A percentile compares a stretch with the other conserved stretches of the same genome.
phyloP scores from a whole-genome alignment of 768 basidiomycete genomes.

The Chalciporus sphaerocephalus region DNA sequence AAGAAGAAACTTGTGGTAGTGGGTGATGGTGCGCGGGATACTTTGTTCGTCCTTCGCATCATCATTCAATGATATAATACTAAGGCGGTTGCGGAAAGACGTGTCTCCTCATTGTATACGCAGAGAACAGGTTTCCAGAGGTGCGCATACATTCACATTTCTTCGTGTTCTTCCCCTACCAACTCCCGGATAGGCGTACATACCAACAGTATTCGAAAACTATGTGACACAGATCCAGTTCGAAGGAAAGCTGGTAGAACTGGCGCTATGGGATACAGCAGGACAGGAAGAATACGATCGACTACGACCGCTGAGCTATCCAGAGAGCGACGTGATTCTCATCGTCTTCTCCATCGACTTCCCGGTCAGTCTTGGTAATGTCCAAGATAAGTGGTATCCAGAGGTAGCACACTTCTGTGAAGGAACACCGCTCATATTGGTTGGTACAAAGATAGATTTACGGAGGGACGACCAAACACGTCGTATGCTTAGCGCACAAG shows the following conservation, averaged over 20 bases:
- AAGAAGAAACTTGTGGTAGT: slow-evolving; percentile 89
- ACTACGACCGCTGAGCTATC: slow-evolving; percentile 79
- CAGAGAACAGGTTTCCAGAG: slow-evolving; percentile 94
- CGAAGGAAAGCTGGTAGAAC: slow-evolving; percentile 85
- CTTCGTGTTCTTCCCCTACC: slow-evolving; percentile 7
- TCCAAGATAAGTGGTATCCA: slow-evolving; percentile 93
- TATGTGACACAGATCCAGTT: slow-evolving; percentile 84
- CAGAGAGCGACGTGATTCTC: slow-evolving; percentile 86
- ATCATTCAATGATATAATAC: slow-evolving; percentile 26
- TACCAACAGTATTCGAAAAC: slow-evolving; percentile 93
- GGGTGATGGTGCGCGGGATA: slow-evolving; percentile 65
- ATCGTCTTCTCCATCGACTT: slow-evolving; percentile 95
- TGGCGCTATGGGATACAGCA: slow-evolving; percentile 98
- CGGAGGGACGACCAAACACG: slow-evolving; percentile 82
- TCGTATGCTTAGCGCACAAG: slow-evolving; percentile 87
- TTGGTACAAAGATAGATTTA: slow-evolving; percentile 92
- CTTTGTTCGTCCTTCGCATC: slow-evolving; percentile 23
- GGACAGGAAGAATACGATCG: slow-evolving; percentile 97
- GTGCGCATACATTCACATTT: slow-evolving; percentile 41
- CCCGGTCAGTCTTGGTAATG: slow-evolving; percentile 85
- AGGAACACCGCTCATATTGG: slow-evolving; percentile 82
- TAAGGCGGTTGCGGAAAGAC: slow-evolving; percentile 88
- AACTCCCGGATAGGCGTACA: slow-evolving; percentile 60
- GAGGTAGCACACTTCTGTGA: slow-evolving; percentile 93
- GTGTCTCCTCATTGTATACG: slow-evolving; percentile 93